A percentile compares a stretch with the other conserved stretches of the same genome.
Conservation (phyloP, 164 flowering plant genomes). For the Houttuynia cordata region DNA sequence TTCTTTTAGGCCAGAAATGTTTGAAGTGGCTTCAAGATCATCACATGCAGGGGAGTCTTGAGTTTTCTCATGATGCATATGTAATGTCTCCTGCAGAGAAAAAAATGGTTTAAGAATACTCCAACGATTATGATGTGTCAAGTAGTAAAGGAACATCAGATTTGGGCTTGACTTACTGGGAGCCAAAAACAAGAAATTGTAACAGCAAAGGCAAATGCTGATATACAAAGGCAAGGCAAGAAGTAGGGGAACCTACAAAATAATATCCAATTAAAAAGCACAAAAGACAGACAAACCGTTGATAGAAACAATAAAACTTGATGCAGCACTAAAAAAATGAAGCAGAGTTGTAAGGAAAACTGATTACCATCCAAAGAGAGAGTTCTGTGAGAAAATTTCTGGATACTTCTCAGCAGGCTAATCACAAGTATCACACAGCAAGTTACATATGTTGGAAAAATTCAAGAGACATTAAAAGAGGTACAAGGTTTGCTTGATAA, state of each 20-base stretch:
- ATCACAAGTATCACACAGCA: background rate
- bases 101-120: background rate
- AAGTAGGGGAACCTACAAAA: conserved; percentile 55
- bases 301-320: too few species aligned
- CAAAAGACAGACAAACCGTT: too few species aligned
- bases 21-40: conserved; percentile 10
- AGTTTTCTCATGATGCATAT: conserved; percentile 20
- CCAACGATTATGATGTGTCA: background rate
- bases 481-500: too few species aligned
- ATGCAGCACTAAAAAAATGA: background rate
- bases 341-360: background rate
- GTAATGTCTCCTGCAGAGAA: conserved; percentile 49
- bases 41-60: conserved; percentile 7
- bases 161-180: conserved; percentile 27
- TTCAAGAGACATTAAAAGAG: too few species aligned
- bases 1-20: conserved; percentile 9
- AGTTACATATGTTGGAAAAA: too few species aligned
- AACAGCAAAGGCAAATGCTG: conserved; percentile 29
- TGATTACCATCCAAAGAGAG: conserved; percentile 43
- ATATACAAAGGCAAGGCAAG: conserved; percentile 47
- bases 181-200: conserved; percentile 26
- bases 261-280: background rate
- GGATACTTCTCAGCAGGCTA: conserved; percentile 67
- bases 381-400: conserved; percentile 26
- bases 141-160: background rate